Base-by-base conservation (phyloP, 768 basidiomycete species). In the Panus rudis region DNA sequence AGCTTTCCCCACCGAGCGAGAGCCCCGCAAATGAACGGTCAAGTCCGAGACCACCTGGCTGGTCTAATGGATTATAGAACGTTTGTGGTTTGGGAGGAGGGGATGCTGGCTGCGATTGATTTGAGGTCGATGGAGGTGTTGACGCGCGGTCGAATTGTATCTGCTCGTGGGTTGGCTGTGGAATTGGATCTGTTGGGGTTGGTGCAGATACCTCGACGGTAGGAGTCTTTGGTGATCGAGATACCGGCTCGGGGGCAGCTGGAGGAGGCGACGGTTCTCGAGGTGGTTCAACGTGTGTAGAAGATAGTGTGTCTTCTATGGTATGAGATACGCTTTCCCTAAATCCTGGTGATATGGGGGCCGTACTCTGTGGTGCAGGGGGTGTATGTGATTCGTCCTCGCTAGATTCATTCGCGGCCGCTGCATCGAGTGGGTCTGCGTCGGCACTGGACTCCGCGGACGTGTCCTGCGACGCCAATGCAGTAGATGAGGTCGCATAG, bases 1-100 rank as follows among this genome's bases (percentile, higher is more conserved):
- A 54, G 6, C 56, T 57, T 55, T 78, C 76, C 5, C 67, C 76
- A 22, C 72, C 72, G 25, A 74, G 53, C 5, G 69, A 64, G 19
- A 76, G 65, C 43, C 70, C 75, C 50, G 71, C 51, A 53, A 69
- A 63, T 25, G 69, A 58, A n/a, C 52, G 66, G 7, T 61, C 56
- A 37, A 64, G 37, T 42, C 24, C 46, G 33, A 10, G 46, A 27
- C 6, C 33, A 7, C n/a, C 21, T 30, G 55, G 42, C 31, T 59
- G 61, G 17, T 61, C 62, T 1, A 66, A 51, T 8, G 65, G 65
- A 1, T 56, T 52, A 22, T 48, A 45, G 25, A 60, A 48, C 2
- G 51, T 45, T 11, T 43, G 57, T 42, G 53, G 47, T 32, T 33
- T 37, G 35, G 47, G 10, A 28, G 42, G 27, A 46, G 7, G 55